Evolutionary conservation across 345 rosid species (phyloP).

Genomic region (Salix purpurea): DNA sequence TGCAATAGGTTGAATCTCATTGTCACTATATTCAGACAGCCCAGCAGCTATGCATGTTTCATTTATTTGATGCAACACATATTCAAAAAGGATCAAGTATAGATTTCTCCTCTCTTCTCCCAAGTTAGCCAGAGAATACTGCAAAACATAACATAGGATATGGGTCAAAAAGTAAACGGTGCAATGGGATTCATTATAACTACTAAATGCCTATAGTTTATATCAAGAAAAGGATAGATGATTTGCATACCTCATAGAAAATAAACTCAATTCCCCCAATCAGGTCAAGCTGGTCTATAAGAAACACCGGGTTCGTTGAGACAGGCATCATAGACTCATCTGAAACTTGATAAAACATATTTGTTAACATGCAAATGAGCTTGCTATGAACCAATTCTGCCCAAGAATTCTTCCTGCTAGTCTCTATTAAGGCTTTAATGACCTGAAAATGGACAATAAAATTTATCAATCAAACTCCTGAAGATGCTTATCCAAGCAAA

Average conservation of each 20-base stretch:
- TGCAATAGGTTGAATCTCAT: constrained; percentile 86
- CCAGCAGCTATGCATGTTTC: constrained; percentile 72
- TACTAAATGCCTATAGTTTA: not conserved
- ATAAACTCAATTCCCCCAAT: constrained; percentile 94
- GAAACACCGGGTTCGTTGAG: constrained; percentile 52
- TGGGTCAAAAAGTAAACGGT: not conserved
- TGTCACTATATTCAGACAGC: constrained; percentile 72
- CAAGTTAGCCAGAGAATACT: constrained; percentile 84
- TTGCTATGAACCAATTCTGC: constrained; percentile 95
- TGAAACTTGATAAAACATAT: constrained; percentile 80
- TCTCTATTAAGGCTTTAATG: constrained; percentile 64
- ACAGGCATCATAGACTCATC: constrained; percentile 39
- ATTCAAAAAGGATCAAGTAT: constrained; percentile 81
- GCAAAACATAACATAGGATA: constrained; percentile 28
- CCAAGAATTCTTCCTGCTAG: constrained; percentile 84
- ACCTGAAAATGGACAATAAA: constrained; percentile 48
- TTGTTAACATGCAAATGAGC: constrained; percentile 80
- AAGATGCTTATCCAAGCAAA: not conserved
- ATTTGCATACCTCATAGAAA: constrained; percentile 67
- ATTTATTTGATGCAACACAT: constrained; percentile 79
- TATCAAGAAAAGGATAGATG: not conserved
- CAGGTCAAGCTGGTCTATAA: constrained; percentile 79
- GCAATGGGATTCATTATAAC: not conserved
- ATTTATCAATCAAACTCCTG: not conserved
- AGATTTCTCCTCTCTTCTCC: constrained; percentile 89